A percentile compares a stretch with the other conserved stretches of the same genome.
Conservation (phyloP, 495 filamentous ascomycete genomes). For the Podospora conica region DNA sequence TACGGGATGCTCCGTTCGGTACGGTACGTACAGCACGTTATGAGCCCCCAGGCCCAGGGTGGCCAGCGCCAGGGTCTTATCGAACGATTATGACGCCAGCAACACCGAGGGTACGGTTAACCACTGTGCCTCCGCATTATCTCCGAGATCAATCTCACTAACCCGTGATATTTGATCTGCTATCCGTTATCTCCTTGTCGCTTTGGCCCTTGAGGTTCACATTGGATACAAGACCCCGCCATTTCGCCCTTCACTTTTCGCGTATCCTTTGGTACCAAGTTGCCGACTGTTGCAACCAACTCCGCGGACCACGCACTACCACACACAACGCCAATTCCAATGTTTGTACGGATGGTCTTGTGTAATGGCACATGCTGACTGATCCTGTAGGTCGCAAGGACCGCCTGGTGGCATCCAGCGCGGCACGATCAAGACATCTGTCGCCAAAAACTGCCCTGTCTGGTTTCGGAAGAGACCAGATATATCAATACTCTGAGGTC, state of each 20-base stretch:
- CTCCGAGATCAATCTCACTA: background rate
- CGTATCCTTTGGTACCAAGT: background rate
- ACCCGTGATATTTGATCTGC: background rate
- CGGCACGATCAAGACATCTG: background rate
- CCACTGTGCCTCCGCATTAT: background rate
- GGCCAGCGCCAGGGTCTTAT: background rate
- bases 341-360: background rate
- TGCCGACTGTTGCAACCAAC: background rate
- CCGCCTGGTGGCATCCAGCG: background rate
- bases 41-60: background rate
- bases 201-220: background rate
- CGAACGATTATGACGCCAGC: constrained; percentile 4
- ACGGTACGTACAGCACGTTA: background rate
- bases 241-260: background rate
- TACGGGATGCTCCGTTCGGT: background rate
- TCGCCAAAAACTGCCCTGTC: background rate
- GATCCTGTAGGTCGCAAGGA: background rate
- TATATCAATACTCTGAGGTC: background rate
- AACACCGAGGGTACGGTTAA: background rate
- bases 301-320: background rate
- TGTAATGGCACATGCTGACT: background rate
- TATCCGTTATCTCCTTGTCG: background rate
- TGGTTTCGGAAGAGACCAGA: background rate
- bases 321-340: background rate
- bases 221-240: background rate